Conservation (phyloP, 805 yeast genomes). For the Torulaspora indica region DNA sequence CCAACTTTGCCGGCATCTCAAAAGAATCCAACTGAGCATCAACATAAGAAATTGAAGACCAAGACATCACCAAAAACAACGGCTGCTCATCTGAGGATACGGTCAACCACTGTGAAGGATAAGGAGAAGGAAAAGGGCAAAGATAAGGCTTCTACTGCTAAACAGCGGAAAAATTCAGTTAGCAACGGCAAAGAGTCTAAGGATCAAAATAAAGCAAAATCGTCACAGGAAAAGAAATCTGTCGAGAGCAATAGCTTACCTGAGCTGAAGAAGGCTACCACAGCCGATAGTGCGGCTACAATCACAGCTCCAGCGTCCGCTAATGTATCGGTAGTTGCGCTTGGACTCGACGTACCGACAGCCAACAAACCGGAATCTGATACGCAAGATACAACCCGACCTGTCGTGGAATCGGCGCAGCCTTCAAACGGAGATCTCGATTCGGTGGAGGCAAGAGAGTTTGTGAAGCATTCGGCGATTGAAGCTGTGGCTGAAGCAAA, state of each 20-base stretch:
- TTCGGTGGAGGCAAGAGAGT: constrained; percentile 1
- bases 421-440: background rate
- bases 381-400: background rate
- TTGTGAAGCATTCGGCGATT: constrained; percentile 1
- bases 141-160: background rate
- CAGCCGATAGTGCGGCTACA: constrained; percentile 9
- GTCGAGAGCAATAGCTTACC: background rate
- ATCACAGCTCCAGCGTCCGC: constrained; percentile 9
- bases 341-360: constrained; percentile 6
- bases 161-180: constrained; percentile 1
- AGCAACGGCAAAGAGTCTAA: background rate
- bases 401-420: background rate
- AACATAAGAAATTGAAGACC: constrained; percentile 18
- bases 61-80: constrained; percentile 13
- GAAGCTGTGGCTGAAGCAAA: constrained; percentile 9
- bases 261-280: constrained; percentile 2
- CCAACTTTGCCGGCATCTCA: constrained; percentile 12
- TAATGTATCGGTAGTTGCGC: background rate
- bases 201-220: background rate
- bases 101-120: constrained; percentile 11
- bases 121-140: constrained; percentile 10
- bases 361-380: background rate
- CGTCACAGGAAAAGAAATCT: background rate
- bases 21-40: constrained; percentile 16
- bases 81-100: constrained; percentile 11